A percentile compares a stretch with the other conserved stretches of the same genome.
Conservation (phyloP, 2,329 filamentous ascomycete genomes). For the Albophoma yamanashiensis region DNA sequence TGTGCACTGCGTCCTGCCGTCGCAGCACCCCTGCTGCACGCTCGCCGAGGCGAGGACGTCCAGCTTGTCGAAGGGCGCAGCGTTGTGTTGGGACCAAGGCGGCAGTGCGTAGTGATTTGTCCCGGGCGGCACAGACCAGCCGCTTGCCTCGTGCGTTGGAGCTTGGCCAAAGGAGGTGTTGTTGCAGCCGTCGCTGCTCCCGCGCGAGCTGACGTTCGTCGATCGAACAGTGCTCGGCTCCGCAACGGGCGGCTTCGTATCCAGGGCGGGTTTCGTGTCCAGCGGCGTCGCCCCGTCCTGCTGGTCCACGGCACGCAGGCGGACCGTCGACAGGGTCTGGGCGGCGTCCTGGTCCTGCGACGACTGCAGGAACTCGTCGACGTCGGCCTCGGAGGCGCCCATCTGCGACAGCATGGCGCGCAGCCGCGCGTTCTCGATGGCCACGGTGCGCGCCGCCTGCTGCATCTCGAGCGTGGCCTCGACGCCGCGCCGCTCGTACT, state of each 20-base stretch:
- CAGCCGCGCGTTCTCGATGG: slow-evolving; percentile 35
- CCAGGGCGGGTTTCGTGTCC: neutral
- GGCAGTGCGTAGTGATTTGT: neutral
- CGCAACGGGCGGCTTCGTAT: neutral
- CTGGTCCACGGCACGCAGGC: neutral
- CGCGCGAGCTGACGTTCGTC: neutral
- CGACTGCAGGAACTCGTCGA: slow-evolving; percentile 28
- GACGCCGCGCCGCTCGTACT: slow-evolving; percentile 36
- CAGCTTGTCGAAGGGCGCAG: slow-evolving; percentile 20
- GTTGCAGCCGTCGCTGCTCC: neutral
- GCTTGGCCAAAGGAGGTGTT: neutral
- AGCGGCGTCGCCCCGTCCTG: neutral
- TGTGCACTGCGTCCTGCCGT: slow-evolving; percentile 10
- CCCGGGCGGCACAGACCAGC: neutral
- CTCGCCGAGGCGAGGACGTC: slow-evolving; percentile 28
- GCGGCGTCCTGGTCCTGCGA: slow-evolving; percentile 21
- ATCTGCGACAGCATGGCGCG: slow-evolving; percentile 28
- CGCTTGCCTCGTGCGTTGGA: neutral
- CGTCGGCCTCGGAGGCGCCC: slow-evolving; percentile 25
- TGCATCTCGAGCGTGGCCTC: slow-evolving; percentile 44
- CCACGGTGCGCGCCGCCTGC: slow-evolving; percentile 37
- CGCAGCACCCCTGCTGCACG: slow-evolving; percentile 15
- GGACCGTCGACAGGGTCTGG: slow-evolving; percentile 11
- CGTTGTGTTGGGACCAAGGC: neutral
- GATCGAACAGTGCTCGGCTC: neutral